Evolutionary conservation across 805 yeast species (phyloP).

Genomic region (Lachancea dasiensis): DNA sequence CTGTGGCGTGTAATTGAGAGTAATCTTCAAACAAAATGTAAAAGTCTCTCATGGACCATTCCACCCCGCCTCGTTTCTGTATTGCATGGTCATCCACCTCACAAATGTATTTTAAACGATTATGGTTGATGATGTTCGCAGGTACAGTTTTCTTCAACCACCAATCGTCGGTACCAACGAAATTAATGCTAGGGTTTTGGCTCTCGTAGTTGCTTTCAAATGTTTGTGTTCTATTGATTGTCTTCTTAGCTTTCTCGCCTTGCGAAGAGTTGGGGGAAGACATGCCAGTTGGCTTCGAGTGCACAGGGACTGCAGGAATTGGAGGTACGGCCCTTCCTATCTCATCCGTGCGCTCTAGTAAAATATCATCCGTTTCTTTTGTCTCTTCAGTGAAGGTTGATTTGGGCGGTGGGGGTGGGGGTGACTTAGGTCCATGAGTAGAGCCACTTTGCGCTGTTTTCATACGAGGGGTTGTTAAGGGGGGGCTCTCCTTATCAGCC

Average conservation of each 20-base stretch:
- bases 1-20: constrained; percentile 56
- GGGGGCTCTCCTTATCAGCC: constrained; percentile 8
- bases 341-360: neutral
- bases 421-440: constrained; percentile 10
- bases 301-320: neutral
- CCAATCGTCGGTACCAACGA: constrained; percentile 47
- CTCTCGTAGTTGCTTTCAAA: constrained; percentile 10
- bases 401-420: constrained; percentile 9
- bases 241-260: constrained; percentile 3
- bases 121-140: constrained; percentile 24
- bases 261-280: too few species aligned
- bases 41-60: constrained; percentile 49
- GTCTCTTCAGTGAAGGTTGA: neutral
- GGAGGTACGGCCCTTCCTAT: constrained; percentile 5
- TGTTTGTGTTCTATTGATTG: constrained; percentile 15
- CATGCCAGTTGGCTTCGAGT: too few species aligned
- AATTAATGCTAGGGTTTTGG: constrained; percentile 10
- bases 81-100: constrained; percentile 60
- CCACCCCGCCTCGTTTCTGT: constrained; percentile 51
- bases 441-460: neutral
- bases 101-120: constrained; percentile 34
- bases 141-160: constrained; percentile 62
- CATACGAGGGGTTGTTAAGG: constrained; percentile 8
- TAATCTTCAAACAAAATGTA: constrained; percentile 70
- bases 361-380: neutral